These are phyloP conservation scores for Tarenaya hassleriana DNA, from an alignment of 345 rosid genomes.

Conservation along the genomic window DNA sequence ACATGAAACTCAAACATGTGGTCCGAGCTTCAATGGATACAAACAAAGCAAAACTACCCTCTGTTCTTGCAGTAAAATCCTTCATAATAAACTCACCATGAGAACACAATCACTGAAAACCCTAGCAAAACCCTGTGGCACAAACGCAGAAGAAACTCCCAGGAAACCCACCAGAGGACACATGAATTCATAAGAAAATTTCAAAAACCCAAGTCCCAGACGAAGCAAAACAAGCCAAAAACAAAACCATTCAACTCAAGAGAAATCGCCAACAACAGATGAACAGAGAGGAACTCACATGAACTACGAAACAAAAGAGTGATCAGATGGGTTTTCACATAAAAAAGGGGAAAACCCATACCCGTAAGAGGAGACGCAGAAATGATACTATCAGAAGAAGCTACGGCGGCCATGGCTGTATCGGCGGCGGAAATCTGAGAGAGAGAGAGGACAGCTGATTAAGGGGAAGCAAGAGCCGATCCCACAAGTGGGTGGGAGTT, in stretches of 20 bases:
- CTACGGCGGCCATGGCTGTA: slow-evolving; percentile 33
- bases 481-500: too few relatives aligned
- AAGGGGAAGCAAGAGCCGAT: too few relatives aligned
- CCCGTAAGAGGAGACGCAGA: slow-evolving; percentile 26
- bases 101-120: slow-evolving; percentile 4
- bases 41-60: too few relatives aligned
- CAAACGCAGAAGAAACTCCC: not conserved
- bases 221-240: not conserved
- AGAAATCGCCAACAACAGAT: not conserved
- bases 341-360: not conserved
- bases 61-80: too few relatives aligned
- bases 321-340: not conserved
- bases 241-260: not conserved
- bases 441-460: too few relatives aligned
- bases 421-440: slow-evolving; percentile 1
- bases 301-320: not conserved
- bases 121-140: not conserved
- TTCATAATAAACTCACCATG: too few relatives aligned
- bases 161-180: not conserved
- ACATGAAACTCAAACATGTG: too few relatives aligned
- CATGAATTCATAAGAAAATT: not conserved
- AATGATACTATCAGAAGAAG: slow-evolving; percentile 47
- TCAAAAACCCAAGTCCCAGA: not conserved
- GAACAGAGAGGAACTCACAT: not conserved
- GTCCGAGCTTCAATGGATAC: too few relatives aligned